These are phyloP conservation scores for Mortierella alpina DNA, from an alignment of 192 early-diverging fungal genomes.

Conservation along the genomic window DNA sequence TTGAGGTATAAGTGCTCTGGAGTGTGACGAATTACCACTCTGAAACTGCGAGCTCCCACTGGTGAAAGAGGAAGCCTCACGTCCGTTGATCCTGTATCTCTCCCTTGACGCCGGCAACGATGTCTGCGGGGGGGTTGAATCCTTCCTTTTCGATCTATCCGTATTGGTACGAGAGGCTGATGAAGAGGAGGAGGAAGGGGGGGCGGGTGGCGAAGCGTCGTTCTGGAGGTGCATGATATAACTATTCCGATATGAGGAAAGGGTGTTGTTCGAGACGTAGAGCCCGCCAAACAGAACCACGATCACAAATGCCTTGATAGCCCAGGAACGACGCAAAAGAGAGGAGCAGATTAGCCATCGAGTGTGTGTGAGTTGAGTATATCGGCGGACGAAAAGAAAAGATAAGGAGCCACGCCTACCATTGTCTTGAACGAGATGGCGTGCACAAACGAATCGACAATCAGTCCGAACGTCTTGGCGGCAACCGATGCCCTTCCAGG, in stretches of 20 bases:
- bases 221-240: conserved; percentile 39
- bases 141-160: no score
- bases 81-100: no score
- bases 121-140: no score
- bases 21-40: no score
- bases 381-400: background rate
- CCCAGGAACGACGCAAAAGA: background rate
- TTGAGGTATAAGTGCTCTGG: no score
- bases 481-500: conserved; percentile 72
- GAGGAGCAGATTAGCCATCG: background rate
- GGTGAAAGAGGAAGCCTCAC: no score
- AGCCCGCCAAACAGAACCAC: conserved; percentile 39
- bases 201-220: background rate
- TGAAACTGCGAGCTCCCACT: no score
- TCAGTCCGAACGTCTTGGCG: conserved; percentile 85
- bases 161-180: background rate
- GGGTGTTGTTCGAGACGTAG: conserved; percentile 33
- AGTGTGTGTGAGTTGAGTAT: background rate
- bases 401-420: conserved; percentile 43
- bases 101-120: no score
- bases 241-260: conserved; percentile 33
- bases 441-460: conserved; percentile 85
- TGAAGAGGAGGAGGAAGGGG: background rate
- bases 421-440: conserved; percentile 90
- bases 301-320: conserved; percentile 20